Conservation (phyloP, 2,329 filamentous ascomycete species). For the Apiospora kogelbergensis region DNA sequence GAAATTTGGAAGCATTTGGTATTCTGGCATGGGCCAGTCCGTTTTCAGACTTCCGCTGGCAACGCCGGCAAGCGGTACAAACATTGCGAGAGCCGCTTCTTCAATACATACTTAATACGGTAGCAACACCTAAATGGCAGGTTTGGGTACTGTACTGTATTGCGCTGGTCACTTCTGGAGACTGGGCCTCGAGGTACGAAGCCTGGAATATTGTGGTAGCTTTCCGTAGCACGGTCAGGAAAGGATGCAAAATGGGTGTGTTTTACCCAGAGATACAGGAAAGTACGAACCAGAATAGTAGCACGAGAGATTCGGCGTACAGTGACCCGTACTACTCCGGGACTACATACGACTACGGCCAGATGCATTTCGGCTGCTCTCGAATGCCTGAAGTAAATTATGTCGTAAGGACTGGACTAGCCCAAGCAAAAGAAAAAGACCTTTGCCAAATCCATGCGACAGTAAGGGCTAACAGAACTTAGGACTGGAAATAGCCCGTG, state of each 20-base stretch:
- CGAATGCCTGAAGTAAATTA: background rate
- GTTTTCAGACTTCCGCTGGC: conserved; percentile 44
- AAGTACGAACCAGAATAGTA: background rate
- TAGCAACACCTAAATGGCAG: no score
- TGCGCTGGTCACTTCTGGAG: background rate
- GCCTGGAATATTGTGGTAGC: background rate
- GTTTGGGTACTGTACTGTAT: background rate
- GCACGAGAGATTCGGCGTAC: background rate
- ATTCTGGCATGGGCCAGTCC: no score
- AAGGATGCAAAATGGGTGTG: background rate
- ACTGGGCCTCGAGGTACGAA: no score
- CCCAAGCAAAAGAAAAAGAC: background rate
- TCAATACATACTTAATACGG: no score
- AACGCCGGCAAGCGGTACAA: background rate
- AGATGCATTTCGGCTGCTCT: no score
- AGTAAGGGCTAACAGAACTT: no score
- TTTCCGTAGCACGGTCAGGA: background rate
- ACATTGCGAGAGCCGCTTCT: no score
- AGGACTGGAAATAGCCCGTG: no score
- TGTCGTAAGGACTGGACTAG: background rate
- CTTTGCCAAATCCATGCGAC: background rate
- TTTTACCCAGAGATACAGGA: no score
- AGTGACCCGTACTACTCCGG: background rate
- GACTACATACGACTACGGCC: background rate
- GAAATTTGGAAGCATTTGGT: no score